Conservation (phyloP, 495 filamentous ascomycete species). For the Daldinia concentrica region DNA sequence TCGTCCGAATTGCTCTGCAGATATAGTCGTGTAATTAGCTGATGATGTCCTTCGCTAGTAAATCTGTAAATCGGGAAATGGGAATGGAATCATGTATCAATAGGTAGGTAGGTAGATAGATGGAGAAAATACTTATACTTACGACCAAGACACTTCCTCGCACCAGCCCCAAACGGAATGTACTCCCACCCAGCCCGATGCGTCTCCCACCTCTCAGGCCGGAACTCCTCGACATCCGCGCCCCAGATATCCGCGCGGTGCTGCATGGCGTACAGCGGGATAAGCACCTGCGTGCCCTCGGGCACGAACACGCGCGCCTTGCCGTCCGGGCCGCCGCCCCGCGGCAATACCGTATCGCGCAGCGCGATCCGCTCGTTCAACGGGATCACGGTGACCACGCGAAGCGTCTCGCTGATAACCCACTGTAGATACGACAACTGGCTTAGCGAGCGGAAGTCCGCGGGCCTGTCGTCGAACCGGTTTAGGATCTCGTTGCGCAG, state of each 20-base stretch:
- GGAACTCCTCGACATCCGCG: conserved; percentile 39
- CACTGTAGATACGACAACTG: conserved; percentile 57
- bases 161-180: conserved; percentile 38
- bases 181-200: conserved; percentile 53
- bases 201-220: conserved; percentile 47
- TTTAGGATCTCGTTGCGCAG: conserved; percentile 61
- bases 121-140: conserved; percentile 35
- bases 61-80: not conserved
- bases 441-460: conserved; percentile 51
- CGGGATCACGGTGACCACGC: conserved; percentile 51
- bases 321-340: conserved; percentile 52
- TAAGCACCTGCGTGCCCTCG: conserved; percentile 48
- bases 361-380: conserved; percentile 55
- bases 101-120: not conserved
- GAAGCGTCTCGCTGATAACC: conserved; percentile 58
- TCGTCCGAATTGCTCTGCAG: conserved; percentile 55
- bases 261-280: conserved; percentile 49
- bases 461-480: conserved; percentile 46
- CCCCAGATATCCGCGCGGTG: conserved; percentile 54
- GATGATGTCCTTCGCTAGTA: not conserved
- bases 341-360: conserved; percentile 58
- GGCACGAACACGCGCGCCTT: conserved; percentile 40
- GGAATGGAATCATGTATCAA: not conserved
- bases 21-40: not conserved
- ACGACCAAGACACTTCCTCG: conserved; percentile 44